Base-by-base conservation (phyloP, 108 stramenopile genomes). In the Pseudonitzschia pungens region DNA sequence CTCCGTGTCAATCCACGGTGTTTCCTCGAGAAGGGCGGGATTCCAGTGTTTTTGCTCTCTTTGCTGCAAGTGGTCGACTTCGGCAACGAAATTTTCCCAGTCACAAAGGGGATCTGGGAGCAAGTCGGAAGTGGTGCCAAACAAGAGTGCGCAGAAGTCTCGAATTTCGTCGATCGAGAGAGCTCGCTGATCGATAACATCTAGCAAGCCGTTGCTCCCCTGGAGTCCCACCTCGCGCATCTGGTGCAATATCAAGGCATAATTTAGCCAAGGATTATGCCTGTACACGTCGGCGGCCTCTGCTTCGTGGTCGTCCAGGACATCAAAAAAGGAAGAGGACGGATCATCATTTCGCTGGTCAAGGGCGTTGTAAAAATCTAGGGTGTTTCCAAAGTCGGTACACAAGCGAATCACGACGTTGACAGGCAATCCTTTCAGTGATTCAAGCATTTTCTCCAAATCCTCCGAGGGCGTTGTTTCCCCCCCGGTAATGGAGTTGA, bases 351-450 rank as follows among this genome's bases (percentile, higher is more conserved):
- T 12, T 62, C 88, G 72, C 26, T 74, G 70, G 70, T 95, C 94
- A 12, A 95, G 69, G 22, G 74, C 70, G 70, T 92, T 92, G 81
- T 86, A 95, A 77, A 89, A 92, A 6, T 81, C 58, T 18, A 80
- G 74, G 9, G 92, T 77, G 1, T 57, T 59, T 22, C 79, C 85
- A 62, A 91, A 88, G 68, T 95, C 90, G 0, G 94, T 95, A 69
- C 94, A 95, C 36, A 95, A 78, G 18, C 91, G 81, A 14, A 95
- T 75, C 20, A 92, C 89, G 22, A 90, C 56, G 83, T 84, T 86
- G 12, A 91, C 86, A 0, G 94, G 94, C 24, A 92, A 74, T 18
- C 83, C 87, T 60, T 88, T 72, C 20, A 95, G 77, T 1, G 78
- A 73, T 53, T 75, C 55, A 31, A 95, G 65, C 4, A 81, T 81